phyloP scores from a whole-genome alignment of 2,329 filamentous ascomycete species.

The Xenoacremonium recifei region DNA sequence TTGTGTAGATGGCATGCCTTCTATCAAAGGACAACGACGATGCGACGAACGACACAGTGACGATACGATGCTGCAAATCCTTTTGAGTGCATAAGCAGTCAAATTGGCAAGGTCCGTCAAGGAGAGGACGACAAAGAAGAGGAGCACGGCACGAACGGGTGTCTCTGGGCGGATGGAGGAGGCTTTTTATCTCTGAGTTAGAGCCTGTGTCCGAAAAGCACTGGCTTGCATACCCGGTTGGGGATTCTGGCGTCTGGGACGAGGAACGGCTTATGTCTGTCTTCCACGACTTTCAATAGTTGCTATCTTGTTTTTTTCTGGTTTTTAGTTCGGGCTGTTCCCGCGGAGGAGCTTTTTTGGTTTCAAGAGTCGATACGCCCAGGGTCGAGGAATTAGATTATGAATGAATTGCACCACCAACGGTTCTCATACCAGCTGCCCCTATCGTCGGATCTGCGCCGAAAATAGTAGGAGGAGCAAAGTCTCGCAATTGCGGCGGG shows the following conservation, averaged over 20 bases:
- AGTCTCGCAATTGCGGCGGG: too few relatives aligned
- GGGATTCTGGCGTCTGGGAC: constrained; percentile 30
- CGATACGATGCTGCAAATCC: too few relatives aligned
- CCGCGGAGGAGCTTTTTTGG: too few relatives aligned
- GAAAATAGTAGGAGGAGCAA: too few relatives aligned
- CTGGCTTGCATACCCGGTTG: constrained; percentile 26
- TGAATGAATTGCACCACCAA: too few relatives aligned
- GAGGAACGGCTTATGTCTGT: constrained; percentile 24
- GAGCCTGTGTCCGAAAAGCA: constrained; percentile 21
- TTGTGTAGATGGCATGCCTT: constrained; percentile 60
- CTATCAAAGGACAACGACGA: constrained; percentile 4
- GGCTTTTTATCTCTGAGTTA: constrained; percentile 19
- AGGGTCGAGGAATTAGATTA: too few relatives aligned
- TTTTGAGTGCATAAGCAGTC: neutral
- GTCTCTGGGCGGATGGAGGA: constrained; percentile 15
- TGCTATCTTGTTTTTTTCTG: neutral
- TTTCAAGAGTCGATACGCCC: too few relatives aligned
- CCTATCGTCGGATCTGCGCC: too few relatives aligned
- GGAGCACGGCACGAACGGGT: constrained; percentile 3
- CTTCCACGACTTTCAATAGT: constrained; percentile 3
- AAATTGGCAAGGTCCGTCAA: neutral
- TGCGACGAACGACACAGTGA: neutral
- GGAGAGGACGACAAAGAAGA: constrained; percentile 3
- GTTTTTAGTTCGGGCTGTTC: too few relatives aligned
- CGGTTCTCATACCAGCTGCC: too few relatives aligned